These are phyloP conservation scores for Filosporella fistucella DNA, from an alignment of 495 filamentous ascomycete genomes.

Conservation along the genomic window DNA sequence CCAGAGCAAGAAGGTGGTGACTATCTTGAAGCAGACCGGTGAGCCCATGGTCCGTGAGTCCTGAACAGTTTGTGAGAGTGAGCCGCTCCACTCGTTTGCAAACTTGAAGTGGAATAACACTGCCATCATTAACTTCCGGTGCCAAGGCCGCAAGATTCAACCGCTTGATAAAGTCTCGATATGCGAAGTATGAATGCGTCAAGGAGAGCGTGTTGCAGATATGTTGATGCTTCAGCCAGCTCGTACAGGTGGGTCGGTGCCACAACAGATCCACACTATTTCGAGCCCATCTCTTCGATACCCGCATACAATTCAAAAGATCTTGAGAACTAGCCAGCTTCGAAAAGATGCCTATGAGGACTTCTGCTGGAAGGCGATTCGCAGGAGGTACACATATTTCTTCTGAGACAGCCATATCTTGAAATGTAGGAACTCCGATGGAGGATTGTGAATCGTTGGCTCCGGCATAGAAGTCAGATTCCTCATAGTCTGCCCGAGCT, in stretches of 20 bases:
- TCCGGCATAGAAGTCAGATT: slow-evolving; percentile 86
- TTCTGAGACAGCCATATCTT: slow-evolving; percentile 59
- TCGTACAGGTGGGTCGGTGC: slow-evolving; percentile 88
- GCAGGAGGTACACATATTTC: slow-evolving; percentile 66
- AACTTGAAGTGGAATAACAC: slow-evolving; percentile 69
- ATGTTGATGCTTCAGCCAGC: slow-evolving; percentile 70
- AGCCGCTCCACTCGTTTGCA: slow-evolving; percentile 93
- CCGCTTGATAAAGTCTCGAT: slow-evolving; percentile 81
- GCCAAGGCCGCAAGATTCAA: slow-evolving; percentile 82
- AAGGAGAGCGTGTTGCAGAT: slow-evolving; percentile 73
- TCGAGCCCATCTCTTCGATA: slow-evolving; percentile 86
- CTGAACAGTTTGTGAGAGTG: slow-evolving; percentile 86
- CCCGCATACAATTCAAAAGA: slow-evolving; percentile 83
- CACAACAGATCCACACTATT: slow-evolving; percentile 92
- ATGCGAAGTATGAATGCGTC: slow-evolving; percentile 70
- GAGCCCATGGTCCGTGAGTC: slow-evolving; percentile 79
- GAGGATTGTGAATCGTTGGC: slow-evolving; percentile 90
- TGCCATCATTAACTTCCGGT: slow-evolving; percentile 80
- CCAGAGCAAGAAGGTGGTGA: slow-evolving; percentile 78
- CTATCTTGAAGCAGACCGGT: slow-evolving; percentile 76
- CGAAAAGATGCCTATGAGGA: slow-evolving; percentile 87
- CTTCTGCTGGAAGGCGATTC: slow-evolving; percentile 82
- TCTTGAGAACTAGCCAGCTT: slow-evolving; percentile 73
- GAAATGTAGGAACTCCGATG: slow-evolving; percentile 69
- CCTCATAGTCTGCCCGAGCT: slow-evolving; percentile 71